These are phyloP conservation scores for Puccinia horiana DNA, from an alignment of 1,284 basidiomycete species.

Conservation along the genomic window DNA sequence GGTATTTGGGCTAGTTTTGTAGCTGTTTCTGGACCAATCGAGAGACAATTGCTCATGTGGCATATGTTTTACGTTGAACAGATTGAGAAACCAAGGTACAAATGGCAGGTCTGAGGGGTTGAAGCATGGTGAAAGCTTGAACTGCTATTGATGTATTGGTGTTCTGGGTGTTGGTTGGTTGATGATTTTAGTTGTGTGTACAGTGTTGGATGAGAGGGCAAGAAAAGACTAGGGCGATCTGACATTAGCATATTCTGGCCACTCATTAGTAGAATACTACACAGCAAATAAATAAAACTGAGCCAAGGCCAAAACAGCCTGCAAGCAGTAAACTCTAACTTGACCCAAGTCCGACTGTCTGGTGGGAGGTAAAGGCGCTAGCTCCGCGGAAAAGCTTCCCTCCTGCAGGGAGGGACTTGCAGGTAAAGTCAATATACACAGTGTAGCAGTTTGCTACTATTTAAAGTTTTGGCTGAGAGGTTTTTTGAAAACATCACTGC, in stretches of 20 bases:
- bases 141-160: neutral
- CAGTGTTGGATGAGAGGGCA: too few species aligned
- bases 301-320: neutral
- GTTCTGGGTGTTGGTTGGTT: neutral
- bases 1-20: too few species aligned
- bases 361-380: too few species aligned
- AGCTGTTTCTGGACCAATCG: neutral
- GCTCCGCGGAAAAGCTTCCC: too few species aligned
- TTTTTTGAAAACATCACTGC: too few species aligned
- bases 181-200: neutral
- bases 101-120: constrained; percentile 23
- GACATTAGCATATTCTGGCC: neutral
- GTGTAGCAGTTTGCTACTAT: too few species aligned
- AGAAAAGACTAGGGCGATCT: neutral
- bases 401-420: too few species aligned
- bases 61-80: neutral
- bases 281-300: too few species aligned
- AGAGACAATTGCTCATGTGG: constrained; percentile 2
- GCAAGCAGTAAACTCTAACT: neutral
- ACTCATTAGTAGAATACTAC: neutral
- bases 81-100: neutral
- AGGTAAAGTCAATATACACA: too few species aligned
- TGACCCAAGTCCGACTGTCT: too few species aligned
- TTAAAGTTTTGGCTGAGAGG: too few species aligned
- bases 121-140: neutral